Evolutionary conservation across 1,139 yeast species (phyloP).

Genomic region (Schwanniomyces etchellsii): DNA sequence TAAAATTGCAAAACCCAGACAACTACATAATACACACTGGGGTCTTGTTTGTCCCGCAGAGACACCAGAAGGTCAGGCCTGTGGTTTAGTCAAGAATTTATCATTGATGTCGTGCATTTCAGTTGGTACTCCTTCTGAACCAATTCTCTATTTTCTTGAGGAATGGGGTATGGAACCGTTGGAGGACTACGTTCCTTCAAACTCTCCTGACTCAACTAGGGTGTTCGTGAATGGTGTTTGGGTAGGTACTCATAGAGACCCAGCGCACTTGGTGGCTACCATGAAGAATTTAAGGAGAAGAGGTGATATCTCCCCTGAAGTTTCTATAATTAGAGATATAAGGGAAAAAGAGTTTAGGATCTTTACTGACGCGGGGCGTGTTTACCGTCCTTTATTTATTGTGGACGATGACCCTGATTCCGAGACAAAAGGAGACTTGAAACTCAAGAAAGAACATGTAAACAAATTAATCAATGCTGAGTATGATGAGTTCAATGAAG

Average conservation of each 20-base stretch:
- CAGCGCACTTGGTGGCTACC: conserved; percentile 83
- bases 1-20: conserved; percentile 97
- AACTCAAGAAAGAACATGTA: conserved; percentile 79
- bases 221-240: conserved; percentile 98
- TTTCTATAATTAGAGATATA: conserved; percentile 92
- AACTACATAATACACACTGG: conserved; percentile 98
- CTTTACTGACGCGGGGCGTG: conserved; percentile 98
- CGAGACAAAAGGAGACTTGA: conserved; percentile 72
- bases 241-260: conserved; percentile 98
- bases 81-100: conserved; percentile 96
- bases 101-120: conserved; percentile 97
- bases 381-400: conserved; percentile 87
- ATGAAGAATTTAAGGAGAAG: conserved; percentile 89
- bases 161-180: conserved; percentile 99
- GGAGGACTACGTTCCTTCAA: conserved; percentile 92
- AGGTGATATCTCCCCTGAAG: conserved; percentile 95
- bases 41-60: conserved; percentile 99
- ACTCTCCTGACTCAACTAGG: conserved; percentile 86
- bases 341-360: conserved; percentile 94
- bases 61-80: conserved; percentile 99
- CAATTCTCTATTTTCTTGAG: conserved; percentile 85
- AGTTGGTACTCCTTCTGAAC: conserved; percentile 96
- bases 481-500: conserved; percentile 53
- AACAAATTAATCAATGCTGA: conserved; percentile 64
- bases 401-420: conserved; percentile 82